These are phyloP conservation scores for Quercus cerris DNA, from an alignment of 306 rosid species.

Conservation along the genomic window DNA sequence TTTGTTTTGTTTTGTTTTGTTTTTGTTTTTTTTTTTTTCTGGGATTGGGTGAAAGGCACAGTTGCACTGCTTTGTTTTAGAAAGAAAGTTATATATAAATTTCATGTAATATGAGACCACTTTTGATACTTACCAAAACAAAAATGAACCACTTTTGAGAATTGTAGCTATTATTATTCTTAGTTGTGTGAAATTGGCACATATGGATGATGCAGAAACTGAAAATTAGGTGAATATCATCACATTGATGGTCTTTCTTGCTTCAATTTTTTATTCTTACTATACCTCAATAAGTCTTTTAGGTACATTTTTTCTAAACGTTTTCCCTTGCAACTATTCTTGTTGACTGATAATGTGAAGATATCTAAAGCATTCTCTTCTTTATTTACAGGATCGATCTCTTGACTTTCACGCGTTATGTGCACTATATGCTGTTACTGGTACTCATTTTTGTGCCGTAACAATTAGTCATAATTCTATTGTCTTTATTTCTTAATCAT, in stretches of 20 bases:
- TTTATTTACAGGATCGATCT: constrained; percentile 86
- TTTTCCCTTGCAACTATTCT: neutral
- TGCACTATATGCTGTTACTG: constrained; percentile 93
- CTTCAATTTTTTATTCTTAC: neutral
- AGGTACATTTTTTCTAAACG: neutral
- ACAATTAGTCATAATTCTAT: constrained; percentile 8
- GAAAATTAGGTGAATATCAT: neutral
- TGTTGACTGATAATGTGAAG: constrained; percentile 21
- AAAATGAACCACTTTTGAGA: too few relatives aligned
- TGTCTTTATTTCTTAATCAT: constrained; percentile 5
- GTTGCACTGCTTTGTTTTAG: too few relatives aligned
- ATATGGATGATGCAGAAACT: neutral
- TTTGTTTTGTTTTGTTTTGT: too few relatives aligned
- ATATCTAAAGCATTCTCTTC: constrained; percentile 36
- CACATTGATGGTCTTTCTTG: neutral
- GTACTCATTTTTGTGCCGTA: constrained; percentile 53
- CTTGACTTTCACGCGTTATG: constrained; percentile 96
- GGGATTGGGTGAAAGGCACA: too few relatives aligned
- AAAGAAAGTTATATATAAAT: too few relatives aligned
- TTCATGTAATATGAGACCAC: too few relatives aligned
- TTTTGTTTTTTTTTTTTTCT: too few relatives aligned
- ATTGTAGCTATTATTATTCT: too few relatives aligned
- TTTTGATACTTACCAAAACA: too few relatives aligned
- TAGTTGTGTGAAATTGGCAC: too few relatives aligned
- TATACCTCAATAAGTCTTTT: neutral